Percentiles rank a stretch among this genome's conserved stretches.
Conservation (phyloP, 78 protist genomes). For the Dictyostelium intermedium region DNA sequence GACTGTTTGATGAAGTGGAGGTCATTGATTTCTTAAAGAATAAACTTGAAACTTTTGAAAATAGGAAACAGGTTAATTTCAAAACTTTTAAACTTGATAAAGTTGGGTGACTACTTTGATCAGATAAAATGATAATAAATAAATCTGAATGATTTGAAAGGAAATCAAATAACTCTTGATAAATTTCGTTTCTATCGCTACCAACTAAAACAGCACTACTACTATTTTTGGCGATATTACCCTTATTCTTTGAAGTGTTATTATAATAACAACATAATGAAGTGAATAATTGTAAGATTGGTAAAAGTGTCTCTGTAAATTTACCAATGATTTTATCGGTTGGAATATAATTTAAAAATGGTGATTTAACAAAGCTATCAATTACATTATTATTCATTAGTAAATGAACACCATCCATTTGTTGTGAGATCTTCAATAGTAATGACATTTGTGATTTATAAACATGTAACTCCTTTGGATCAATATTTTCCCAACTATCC, state of each 20-base stretch:
- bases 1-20: neutral
- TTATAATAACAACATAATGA: neutral
- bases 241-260: neutral
- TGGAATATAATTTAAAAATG: conserved; percentile 29
- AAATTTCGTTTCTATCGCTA: conserved; percentile 24
- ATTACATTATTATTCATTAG: conserved; percentile 23
- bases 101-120: neutral
- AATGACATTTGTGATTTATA: conserved; percentile 61
- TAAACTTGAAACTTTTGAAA: conserved; percentile 3
- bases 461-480: conserved; percentile 26
- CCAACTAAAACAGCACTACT: neutral
- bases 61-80: conserved; percentile 19
- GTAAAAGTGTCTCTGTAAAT: neutral
- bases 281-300: neutral
- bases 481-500: conserved; percentile 26
- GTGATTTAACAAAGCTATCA: neutral
- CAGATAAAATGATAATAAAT: conserved; percentile 9
- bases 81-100: neutral
- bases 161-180: conserved; percentile 7
- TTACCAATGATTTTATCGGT: neutral
- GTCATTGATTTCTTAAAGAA: neutral
- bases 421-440: conserved; percentile 28
- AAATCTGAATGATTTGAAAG: conserved; percentile 23
- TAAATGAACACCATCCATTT: conserved; percentile 7
- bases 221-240: neutral